Conservation (phyloP, 2,329 filamentous ascomycete species). For the Orbilia oligospora region DNA sequence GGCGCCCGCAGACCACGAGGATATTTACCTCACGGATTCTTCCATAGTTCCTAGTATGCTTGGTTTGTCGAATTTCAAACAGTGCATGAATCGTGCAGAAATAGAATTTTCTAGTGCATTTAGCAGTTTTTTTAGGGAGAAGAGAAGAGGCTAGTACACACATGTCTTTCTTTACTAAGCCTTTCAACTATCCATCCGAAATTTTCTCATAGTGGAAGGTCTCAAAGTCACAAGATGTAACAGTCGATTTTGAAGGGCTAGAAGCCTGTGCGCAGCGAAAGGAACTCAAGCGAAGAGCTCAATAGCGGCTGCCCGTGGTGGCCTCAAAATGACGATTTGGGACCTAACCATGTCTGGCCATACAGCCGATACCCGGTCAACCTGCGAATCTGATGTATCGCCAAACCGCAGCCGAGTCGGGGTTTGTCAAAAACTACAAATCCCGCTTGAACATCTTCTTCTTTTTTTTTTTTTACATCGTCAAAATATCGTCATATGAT, state of each 20-base stretch:
- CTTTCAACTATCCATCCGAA: neutral
- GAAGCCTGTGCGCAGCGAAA: conserved; percentile 40
- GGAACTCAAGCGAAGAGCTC: conserved; percentile 27
- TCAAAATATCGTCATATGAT: conserved; percentile 33
- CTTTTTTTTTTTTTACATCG: conserved; percentile 9
- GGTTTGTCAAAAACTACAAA: conserved; percentile 7
- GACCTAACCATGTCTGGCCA: conserved; percentile 27
- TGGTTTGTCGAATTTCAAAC: neutral
- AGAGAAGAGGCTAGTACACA: conserved; percentile 3
- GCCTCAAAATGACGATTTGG: conserved; percentile 50
- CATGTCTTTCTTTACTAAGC: conserved; percentile 19
- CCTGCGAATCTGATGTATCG: conserved; percentile 34
- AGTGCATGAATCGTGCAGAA: conserved; percentile 1
- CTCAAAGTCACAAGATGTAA: conserved; percentile 31
- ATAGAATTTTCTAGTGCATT: conserved; percentile 3
- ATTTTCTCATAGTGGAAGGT: conserved; percentile 24
- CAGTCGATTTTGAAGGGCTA: conserved; percentile 6
- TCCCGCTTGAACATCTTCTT: conserved; percentile 7
- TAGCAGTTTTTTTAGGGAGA: too few relatives aligned
- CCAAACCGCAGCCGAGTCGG: conserved; percentile 29
- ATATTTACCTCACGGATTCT: conserved; percentile 5
- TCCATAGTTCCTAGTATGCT: conserved; percentile 1
- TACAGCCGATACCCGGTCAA: conserved; percentile 34
- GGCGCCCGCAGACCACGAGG: neutral
- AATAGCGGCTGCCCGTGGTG: conserved; percentile 13